Evolutionary conservation across 495 filamentous ascomycete species (phyloP).

Genomic region (Bacidia rubella): DNA sequence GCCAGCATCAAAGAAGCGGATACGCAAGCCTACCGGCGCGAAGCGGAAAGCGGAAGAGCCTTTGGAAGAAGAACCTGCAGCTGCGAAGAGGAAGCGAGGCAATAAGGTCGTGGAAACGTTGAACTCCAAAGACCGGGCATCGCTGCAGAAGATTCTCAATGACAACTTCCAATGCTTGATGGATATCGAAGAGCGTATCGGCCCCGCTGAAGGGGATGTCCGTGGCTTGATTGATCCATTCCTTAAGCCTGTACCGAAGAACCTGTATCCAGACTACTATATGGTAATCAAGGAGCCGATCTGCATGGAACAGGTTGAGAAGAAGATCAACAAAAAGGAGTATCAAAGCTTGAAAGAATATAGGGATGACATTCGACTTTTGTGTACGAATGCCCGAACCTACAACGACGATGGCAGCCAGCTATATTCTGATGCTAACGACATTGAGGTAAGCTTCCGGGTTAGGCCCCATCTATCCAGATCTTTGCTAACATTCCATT

Average conservation of each 20-base stretch:
- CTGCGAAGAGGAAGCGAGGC: constrained; percentile 61
- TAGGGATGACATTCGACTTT: constrained; percentile 62
- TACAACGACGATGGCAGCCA: constrained; percentile 93
- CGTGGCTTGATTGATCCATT: constrained; percentile 89
- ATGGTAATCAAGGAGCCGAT: constrained; percentile 82
- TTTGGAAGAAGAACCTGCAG: constrained; percentile 60
- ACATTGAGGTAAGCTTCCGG: constrained; percentile 64
- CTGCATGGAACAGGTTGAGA: constrained; percentile 82
- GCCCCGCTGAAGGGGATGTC: constrained; percentile 43
- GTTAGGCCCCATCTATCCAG: not conserved
- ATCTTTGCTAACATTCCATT: constrained; percentile 4
- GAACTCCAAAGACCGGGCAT: constrained; percentile 32
- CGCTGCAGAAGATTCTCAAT: constrained; percentile 62
- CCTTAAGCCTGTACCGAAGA: constrained; percentile 77
- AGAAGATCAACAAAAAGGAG: constrained; percentile 86
- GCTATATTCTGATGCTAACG: constrained; percentile 80
- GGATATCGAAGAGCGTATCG: constrained; percentile 47
- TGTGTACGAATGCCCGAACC: constrained; percentile 81
- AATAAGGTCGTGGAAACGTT: constrained; percentile 47
- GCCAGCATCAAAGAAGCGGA: constrained; percentile 53
- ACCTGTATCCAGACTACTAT: constrained; percentile 85
- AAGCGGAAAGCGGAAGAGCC: constrained; percentile 81
- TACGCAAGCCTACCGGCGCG: constrained; percentile 59
- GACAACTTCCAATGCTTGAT: constrained; percentile 65
- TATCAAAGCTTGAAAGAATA: constrained; percentile 72